phyloP scores from a whole-genome alignment of 2,329 filamentous ascomycete species.

The Leptoxyphium fumago region DNA sequence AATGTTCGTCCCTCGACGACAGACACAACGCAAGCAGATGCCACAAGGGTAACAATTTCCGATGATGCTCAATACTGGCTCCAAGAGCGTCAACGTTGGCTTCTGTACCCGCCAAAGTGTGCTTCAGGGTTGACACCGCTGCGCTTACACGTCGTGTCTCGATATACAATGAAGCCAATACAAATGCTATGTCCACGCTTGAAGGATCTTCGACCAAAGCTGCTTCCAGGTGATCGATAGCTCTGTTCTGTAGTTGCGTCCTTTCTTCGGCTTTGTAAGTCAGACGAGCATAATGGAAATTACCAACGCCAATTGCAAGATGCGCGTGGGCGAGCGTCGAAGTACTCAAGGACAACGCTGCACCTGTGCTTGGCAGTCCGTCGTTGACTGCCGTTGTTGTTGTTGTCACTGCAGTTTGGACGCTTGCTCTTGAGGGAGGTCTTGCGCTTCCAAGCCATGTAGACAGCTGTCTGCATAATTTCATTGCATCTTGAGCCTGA shows the following conservation, averaged over 20 bases:
- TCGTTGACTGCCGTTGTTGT: background rate
- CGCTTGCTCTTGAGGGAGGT: constrained; percentile 5
- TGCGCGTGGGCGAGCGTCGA: constrained; percentile 56
- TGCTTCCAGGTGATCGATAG: constrained; percentile 59
- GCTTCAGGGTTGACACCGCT: constrained; percentile 71
- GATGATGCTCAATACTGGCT: constrained; percentile 33
- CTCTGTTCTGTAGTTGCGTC: constrained; percentile 59
- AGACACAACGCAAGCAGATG: constrained; percentile 77
- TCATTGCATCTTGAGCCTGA: constrained; percentile 65
- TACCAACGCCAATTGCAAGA: constrained; percentile 70
- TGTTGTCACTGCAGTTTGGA: background rate
- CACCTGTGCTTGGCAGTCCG: constrained; percentile 10
- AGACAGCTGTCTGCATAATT: constrained; percentile 56
- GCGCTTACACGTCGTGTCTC: constrained; percentile 68
- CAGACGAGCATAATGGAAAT: constrained; percentile 73
- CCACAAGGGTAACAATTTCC: constrained; percentile 66
- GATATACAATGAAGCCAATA: constrained; percentile 69
- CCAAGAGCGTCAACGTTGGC: constrained; percentile 10
- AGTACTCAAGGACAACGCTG: constrained; percentile 36
- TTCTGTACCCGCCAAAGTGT: constrained; percentile 43
- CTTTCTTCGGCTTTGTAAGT: constrained; percentile 63
- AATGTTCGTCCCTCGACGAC: constrained; percentile 76
- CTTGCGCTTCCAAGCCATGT: constrained; percentile 54
- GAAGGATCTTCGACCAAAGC: constrained; percentile 33
- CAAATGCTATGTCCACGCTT: constrained; percentile 56